A percentile compares a stretch with the other conserved stretches of the same genome.
These are phyloP conservation scores for Incumbomyces delicatus DNA, from an alignment of 2,329 filamentous ascomycete genomes.

Conservation along the genomic window DNA sequence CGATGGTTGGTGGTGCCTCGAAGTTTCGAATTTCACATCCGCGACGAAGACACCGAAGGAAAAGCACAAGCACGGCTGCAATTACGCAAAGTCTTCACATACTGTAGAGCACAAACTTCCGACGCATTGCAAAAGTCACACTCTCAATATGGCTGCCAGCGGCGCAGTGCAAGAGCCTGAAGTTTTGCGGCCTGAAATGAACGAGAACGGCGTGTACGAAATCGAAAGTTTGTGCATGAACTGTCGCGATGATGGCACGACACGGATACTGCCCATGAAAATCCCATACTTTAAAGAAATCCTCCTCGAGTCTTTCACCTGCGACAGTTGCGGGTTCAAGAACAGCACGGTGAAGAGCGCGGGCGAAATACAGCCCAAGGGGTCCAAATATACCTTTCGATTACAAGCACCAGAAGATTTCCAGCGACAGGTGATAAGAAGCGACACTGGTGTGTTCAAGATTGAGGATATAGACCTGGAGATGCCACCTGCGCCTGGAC, in stretches of 20 bases:
- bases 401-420: slow-evolving; percentile 66
- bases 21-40: too few relatives aligned
- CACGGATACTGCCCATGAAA: slow-evolving; percentile 74
- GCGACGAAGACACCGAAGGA: too few relatives aligned
- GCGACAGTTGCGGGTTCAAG: slow-evolving; percentile 76
- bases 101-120: too few relatives aligned
- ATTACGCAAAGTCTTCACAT: too few relatives aligned
- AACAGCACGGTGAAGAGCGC: slow-evolving; percentile 94
- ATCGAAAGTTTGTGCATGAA: slow-evolving; percentile 76
- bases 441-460: slow-evolving; percentile 74
- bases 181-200: slow-evolving; percentile 9
- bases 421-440: slow-evolving; percentile 81
- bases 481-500: slow-evolving; percentile 80
- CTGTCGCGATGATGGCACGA: slow-evolving; percentile 72
- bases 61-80: too few relatives aligned
- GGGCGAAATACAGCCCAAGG: slow-evolving; percentile 82
- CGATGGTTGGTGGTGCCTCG: not conserved
- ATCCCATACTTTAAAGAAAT: slow-evolving; percentile 98
- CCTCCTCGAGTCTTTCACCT: slow-evolving; percentile 93
- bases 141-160: slow-evolving; percentile 1
- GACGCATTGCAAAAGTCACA: too few relatives aligned
- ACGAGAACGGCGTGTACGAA: slow-evolving; percentile 30
- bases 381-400: slow-evolving; percentile 71
- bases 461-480: slow-evolving; percentile 89
- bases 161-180: slow-evolving; percentile 12